Conservation (phyloP, 495 filamentous ascomycete genomes). For the Trichoderma erinaceum region DNA sequence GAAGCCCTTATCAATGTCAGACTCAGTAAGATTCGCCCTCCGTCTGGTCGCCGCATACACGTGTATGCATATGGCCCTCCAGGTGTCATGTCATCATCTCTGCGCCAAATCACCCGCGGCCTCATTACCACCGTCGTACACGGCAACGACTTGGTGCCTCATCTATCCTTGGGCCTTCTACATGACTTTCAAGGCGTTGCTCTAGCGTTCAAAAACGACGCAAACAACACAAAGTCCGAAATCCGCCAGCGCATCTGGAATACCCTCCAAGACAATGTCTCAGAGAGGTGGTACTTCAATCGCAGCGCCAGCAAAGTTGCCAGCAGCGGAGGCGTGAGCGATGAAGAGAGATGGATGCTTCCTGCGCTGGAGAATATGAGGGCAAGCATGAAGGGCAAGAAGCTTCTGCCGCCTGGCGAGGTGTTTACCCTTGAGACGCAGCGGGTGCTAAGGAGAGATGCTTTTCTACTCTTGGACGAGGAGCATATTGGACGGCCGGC, state of each 20-base stretch:
- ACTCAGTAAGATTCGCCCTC: constrained; percentile 45
- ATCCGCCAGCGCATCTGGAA: constrained; percentile 61
- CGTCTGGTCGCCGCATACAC: constrained; percentile 61
- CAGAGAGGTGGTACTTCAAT: constrained; percentile 38
- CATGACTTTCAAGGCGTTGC: constrained; percentile 70
- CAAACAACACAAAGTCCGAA: constrained; percentile 56
- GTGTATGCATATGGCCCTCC: constrained; percentile 78
- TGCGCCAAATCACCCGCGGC: constrained; percentile 64
- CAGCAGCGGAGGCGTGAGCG: constrained; percentile 3
- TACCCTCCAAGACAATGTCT: constrained; percentile 44
- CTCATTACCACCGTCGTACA: constrained; percentile 71
- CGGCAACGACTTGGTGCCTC: constrained; percentile 66
- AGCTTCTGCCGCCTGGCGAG: constrained; percentile 70
- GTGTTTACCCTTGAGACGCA: constrained; percentile 66
- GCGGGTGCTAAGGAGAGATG: constrained; percentile 52
- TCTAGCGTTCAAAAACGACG: constrained; percentile 65
- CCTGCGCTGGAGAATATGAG: constrained; percentile 60
- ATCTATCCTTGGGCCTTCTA: constrained; percentile 65
- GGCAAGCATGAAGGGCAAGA: constrained; percentile 61
- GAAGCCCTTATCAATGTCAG: constrained; percentile 34
- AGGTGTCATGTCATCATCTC: constrained; percentile 63
- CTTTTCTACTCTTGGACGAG: constrained; percentile 39
- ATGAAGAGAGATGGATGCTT: constrained; percentile 60
- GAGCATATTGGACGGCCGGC: constrained; percentile 53
- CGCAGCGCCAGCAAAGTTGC: not conserved